Conservation (phyloP, 2,329 filamentous ascomycete genomes). For the Parastagonospora nodorum region DNA sequence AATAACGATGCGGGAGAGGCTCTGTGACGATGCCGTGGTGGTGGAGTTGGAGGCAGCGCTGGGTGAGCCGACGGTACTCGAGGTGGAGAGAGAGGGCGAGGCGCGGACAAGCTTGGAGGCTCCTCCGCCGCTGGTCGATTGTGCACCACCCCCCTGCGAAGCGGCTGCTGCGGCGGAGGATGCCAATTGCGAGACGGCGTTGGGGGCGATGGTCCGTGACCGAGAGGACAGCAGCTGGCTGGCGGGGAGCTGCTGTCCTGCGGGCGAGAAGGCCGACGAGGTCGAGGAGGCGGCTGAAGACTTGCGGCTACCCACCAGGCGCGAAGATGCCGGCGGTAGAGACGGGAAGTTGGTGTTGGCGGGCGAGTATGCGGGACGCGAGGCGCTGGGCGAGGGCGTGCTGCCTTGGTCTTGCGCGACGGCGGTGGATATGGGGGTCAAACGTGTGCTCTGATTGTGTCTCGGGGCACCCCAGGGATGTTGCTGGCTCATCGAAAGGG, state of each 20-base stretch:
- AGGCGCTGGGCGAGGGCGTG: slow-evolving; percentile 55
- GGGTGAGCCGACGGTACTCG: slow-evolving; percentile 60
- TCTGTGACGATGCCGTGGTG: slow-evolving; percentile 48
- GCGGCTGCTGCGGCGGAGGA: slow-evolving; percentile 58
- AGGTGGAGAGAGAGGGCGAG: slow-evolving; percentile 63
- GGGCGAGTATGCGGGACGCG: slow-evolving; percentile 58
- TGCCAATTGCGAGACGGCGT: slow-evolving; percentile 59
- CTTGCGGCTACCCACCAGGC: slow-evolving; percentile 58
- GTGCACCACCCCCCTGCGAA: slow-evolving; percentile 57
- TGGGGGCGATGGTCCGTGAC: slow-evolving; percentile 60
- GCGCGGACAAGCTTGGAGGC: slow-evolving; percentile 62
- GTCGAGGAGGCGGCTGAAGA: slow-evolving; percentile 60
- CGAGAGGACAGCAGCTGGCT: slow-evolving; percentile 62
- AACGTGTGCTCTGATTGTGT: slow-evolving; percentile 60
- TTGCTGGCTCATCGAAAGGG: slow-evolving; percentile 57
- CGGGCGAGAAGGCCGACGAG: slow-evolving; percentile 59
- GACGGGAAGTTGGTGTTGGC: slow-evolving; percentile 59
- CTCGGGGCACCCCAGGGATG: slow-evolving; percentile 62
- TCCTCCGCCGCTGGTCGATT: slow-evolving; percentile 59
- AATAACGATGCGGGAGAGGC: slow-evolving; percentile 87
- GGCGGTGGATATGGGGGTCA: slow-evolving; percentile 61
- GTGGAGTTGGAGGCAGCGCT: slow-evolving; percentile 56
- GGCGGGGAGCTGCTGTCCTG: slow-evolving; percentile 60
- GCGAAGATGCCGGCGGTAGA: slow-evolving; percentile 54
- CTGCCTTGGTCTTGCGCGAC: slow-evolving; percentile 51